Percentiles rank a stretch among this genome's conserved stretches.
These are phyloP conservation scores for Cryptococcus amylolentus DNA, from an alignment of 1,284 basidiomycete species.

Conservation along the genomic window DNA sequence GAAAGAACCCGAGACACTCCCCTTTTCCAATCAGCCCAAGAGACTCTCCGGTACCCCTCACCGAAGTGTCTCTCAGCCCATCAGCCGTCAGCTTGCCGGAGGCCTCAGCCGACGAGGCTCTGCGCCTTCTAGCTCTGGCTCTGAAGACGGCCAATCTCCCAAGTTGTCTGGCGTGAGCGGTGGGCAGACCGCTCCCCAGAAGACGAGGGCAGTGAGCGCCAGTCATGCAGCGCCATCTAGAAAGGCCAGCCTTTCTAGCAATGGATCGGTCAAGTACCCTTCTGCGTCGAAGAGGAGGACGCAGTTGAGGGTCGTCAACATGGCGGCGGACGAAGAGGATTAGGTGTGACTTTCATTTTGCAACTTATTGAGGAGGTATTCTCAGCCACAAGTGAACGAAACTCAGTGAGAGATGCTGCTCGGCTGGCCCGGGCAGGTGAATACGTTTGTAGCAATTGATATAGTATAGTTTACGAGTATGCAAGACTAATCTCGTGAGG, in stretches of 20 bases:
- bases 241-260: slow-evolving; percentile 1
- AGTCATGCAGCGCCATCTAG: background rate
- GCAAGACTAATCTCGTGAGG: background rate
- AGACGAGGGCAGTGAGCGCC: background rate
- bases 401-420: background rate
- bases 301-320: slow-evolving; percentile 29
- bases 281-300: slow-evolving; percentile 14
- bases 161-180: too few relatives aligned
- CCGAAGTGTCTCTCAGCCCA: slow-evolving; percentile 22
- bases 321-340: slow-evolving; percentile 11
- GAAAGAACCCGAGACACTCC: slow-evolving; percentile 18
- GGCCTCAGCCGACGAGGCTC: slow-evolving; percentile 21
- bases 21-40: slow-evolving; percentile 8
- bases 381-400: too few relatives aligned
- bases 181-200: too few relatives aligned
- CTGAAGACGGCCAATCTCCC: background rate
- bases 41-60: slow-evolving; percentile 2
- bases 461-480: background rate
- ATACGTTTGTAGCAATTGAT: background rate
- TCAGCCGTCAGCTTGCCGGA: slow-evolving; percentile 16
- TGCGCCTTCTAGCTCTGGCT: slow-evolving; percentile 5
- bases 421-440: background rate
- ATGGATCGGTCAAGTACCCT: slow-evolving; percentile 2
- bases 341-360: background rate
- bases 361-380: too few relatives aligned